A percentile compares a stretch with the other conserved stretches of the same genome.
These are phyloP conservation scores for Lepidium aucheri DNA, from an alignment of 345 rosid genomes.

Conservation along the genomic window DNA sequence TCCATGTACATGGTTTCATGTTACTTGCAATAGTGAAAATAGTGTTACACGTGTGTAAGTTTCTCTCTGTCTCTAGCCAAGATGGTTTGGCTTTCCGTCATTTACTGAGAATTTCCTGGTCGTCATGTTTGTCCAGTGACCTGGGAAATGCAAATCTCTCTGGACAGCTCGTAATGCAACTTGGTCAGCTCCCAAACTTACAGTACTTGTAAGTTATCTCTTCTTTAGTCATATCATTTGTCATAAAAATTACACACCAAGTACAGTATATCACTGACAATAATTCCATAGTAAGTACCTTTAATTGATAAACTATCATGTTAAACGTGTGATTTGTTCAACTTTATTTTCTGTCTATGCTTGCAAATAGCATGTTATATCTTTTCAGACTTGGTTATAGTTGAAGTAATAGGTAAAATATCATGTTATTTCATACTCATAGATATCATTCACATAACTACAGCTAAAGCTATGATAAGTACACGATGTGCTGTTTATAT, in stretches of 20 bases:
- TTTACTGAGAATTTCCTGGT: background rate
- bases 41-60: slow-evolving; percentile 90
- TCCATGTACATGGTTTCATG: slow-evolving; percentile 94
- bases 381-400: background rate
- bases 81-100: background rate
- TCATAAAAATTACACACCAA: background rate
- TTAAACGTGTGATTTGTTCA: background rate
- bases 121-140: slow-evolving; percentile 27
- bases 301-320: background rate
- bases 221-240: background rate
- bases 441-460: too few species aligned
- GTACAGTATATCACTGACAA: background rate
- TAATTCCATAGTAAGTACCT: background rate
- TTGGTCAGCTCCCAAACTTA: slow-evolving; percentile 56
- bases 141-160: slow-evolving; percentile 36
- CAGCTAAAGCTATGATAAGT: too few species aligned
- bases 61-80: slow-evolving; percentile 6
- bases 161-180: slow-evolving; percentile 32
- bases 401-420: background rate
- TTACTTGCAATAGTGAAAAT: slow-evolving; percentile 77
- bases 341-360: background rate
- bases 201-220: slow-evolving; percentile 79
- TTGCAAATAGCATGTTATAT: background rate
- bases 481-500: too few species aligned
- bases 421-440: too few species aligned